Evolutionary conservation across 106 monocot genomes (phyloP).

Genomic region (Acanthochlamys bracteata): DNA sequence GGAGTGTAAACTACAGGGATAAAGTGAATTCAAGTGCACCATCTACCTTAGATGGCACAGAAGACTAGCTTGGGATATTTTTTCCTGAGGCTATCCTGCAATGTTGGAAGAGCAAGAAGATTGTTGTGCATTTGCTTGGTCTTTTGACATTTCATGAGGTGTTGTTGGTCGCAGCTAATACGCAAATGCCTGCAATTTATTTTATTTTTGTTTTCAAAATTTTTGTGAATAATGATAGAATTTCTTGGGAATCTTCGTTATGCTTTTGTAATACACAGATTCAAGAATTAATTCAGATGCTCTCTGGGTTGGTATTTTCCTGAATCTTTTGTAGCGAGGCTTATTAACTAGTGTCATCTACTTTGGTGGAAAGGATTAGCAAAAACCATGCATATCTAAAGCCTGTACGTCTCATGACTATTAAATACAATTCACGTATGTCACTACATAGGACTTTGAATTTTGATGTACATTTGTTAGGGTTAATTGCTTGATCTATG

Average conservation of each 20-base stretch:
- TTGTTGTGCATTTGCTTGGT: background rate
- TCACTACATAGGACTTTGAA: too few species aligned
- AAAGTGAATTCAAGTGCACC: conserved; percentile 21
- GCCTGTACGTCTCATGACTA: too few species aligned
- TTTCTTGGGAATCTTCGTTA: background rate
- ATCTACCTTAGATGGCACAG: conserved; percentile 20
- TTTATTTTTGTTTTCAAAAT: background rate
- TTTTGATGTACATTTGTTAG: too few species aligned
- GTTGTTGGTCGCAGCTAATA: background rate
- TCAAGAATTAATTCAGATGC: background rate
- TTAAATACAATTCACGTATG: too few species aligned
- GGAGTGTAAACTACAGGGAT: conserved; percentile 58
- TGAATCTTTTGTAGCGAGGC: too few species aligned
- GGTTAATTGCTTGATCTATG: too few species aligned
- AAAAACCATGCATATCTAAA: too few species aligned
- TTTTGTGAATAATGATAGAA: conserved; percentile 1
- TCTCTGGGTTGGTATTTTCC: background rate
- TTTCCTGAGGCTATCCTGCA: background rate
- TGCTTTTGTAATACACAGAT: background rate
- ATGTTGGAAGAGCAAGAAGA: too few species aligned
- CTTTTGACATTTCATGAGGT: background rate
- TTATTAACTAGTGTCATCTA: too few species aligned
- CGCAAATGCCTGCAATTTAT: background rate
- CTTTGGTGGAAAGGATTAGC: too few species aligned
- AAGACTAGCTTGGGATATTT: conserved; percentile 10